Conservation (phyloP, 306 rosid species). For the Sphenostylis stenocarpa region DNA sequence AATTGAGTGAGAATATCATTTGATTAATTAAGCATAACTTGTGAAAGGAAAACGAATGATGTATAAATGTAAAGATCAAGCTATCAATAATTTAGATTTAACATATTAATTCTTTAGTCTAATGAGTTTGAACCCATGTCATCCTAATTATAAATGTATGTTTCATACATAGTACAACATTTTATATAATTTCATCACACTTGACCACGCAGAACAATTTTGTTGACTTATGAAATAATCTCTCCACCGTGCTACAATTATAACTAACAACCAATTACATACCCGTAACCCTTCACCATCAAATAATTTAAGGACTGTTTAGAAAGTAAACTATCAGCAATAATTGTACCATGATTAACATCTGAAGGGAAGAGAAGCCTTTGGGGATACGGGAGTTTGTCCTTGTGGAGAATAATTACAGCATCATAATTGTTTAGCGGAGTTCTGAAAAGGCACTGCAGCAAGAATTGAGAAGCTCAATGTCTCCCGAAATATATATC, state of each 20-base stretch:
- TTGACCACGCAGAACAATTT: slow-evolving; percentile 17
- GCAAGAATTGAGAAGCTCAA: slow-evolving; percentile 30
- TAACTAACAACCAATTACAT: not conserved
- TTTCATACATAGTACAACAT: not conserved
- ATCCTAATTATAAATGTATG: not conserved
- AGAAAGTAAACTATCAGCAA: not conserved
- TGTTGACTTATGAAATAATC: slow-evolving; percentile 10
- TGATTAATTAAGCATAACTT: slow-evolving; percentile 13
- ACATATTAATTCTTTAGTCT: not conserved
- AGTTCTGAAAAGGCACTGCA: slow-evolving; percentile 89
- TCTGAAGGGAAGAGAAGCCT: slow-evolving; percentile 90
- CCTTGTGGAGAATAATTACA: slow-evolving; percentile 79
- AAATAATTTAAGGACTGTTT: not conserved
- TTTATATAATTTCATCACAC: not conserved
- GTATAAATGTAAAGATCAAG: not conserved
- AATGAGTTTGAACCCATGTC: not conserved
- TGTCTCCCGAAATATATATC: slow-evolving; percentile 10
- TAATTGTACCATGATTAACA: slow-evolving; percentile 60
- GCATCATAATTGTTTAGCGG: slow-evolving; percentile 92
- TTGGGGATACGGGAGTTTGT: slow-evolving; percentile 79
- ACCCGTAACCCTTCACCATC: not conserved
- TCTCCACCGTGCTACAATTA: not conserved
- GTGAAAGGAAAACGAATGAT: slow-evolving; percentile 3
- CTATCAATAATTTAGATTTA: not conserved
- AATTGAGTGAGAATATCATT: slow-evolving; percentile 12